Percentiles rank a stretch among this genome's conserved stretches.
Conservation (phyloP, 495 filamentous ascomycete species). For the Daldinia decipiens region DNA sequence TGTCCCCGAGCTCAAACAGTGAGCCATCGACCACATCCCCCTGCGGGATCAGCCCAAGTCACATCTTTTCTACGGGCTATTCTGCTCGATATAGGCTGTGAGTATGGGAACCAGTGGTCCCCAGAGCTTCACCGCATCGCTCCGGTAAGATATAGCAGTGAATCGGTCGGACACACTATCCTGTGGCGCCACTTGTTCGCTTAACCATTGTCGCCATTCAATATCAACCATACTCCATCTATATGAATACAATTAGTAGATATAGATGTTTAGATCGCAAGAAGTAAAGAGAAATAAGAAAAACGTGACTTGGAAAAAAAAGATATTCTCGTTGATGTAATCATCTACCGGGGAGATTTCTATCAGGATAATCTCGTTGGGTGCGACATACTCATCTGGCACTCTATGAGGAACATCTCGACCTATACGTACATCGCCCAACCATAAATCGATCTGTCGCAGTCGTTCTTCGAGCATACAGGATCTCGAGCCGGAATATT, state of each 20-base stretch:
- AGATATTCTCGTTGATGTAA: not conserved
- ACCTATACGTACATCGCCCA: conserved; percentile 11
- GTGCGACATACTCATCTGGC: conserved; percentile 43
- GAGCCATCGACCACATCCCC: too few species aligned
- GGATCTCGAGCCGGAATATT: conserved; percentile 41
- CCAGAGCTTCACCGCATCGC: conserved; percentile 19
- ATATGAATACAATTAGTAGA: conserved; percentile 16
- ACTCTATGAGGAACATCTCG: conserved; percentile 25
- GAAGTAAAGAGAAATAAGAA: not conserved
- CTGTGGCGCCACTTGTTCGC: conserved; percentile 32
- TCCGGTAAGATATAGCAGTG: not conserved
- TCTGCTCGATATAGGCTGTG: conserved; percentile 10
- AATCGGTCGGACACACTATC: not conserved
- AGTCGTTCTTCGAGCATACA: conserved; percentile 43
- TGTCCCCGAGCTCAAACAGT: too few species aligned
- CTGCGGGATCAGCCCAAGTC: not conserved
- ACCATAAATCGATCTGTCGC: conserved; percentile 39
- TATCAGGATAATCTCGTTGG: not conserved
- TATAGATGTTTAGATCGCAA: not conserved
- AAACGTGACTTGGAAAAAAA: not conserved
- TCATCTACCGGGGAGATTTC: not conserved
- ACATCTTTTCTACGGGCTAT: not conserved
- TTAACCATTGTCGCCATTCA: conserved; percentile 44
- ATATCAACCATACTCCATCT: conserved; percentile 40
- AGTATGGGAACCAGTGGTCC: conserved; percentile 32